Evolutionary conservation across 2,329 filamentous ascomycete species (phyloP), one percentile per base, ranked within the genome.

Genomic region (Xylaria sp.): DNA sequence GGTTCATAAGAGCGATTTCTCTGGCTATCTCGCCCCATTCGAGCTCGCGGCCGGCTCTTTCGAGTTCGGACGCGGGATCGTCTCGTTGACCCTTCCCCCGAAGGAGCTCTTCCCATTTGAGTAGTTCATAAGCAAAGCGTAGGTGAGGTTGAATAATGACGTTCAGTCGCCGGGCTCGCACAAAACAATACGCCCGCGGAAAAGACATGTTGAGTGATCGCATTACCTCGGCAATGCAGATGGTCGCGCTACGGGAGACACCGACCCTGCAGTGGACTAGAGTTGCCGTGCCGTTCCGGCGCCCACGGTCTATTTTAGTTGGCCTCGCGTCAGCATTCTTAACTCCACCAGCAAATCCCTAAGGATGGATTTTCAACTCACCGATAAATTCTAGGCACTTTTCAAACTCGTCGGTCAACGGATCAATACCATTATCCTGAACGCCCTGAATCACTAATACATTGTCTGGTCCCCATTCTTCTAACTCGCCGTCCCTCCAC

Each of bases 161-260:
- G 77, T 99, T 99, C 57, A 99, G 85, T 69, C 96, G 87, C 62
- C 96, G 88, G 23, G 96, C 96, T 37, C 96, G 91, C 44, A 99
- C 96, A 79, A 95, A 98, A 80, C 96, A 98, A 81, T 99, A 99
- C 68, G 96, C 96, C 64, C 93, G 88, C 13, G 96, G 94, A 75
- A 98, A 95, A 0, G 93, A 96, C 72, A 98, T 82, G 25, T 89
- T 86, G 74, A 93, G 81, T 29, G 91, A 86, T 42, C 91, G 90
- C 96, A 99, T 99, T 42, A 98, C 93, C 80, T 98, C 94, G n/a
- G 96, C 96, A 76, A 99, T 99, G 79, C 96, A 98, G 70, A 99
- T 98, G 1, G 95, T 99, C 13, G 96, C 96, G 71, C 93, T 97
- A 60, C 96, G 89, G 60, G 94, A 98, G 63, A 99, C 96, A 57